Evolutionary conservation across 1,139 yeast species (phyloP), one percentile per base, ranked within the genome.

Genomic region (Saccharomyces hybrid): DNA sequence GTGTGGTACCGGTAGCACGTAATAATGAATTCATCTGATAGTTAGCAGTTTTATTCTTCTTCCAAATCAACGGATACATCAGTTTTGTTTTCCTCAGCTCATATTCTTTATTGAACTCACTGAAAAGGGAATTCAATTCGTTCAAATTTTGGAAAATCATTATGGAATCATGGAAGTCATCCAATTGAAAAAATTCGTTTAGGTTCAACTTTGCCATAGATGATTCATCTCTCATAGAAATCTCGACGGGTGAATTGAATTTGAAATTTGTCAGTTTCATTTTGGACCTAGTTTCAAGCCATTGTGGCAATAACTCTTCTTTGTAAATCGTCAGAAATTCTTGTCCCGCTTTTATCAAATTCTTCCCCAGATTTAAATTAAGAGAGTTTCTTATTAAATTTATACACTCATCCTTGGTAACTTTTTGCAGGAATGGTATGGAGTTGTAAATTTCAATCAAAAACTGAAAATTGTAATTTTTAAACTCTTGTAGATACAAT

Each of bases 211-310:
- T 54, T 3, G 61, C 61, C 38, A 73, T 63, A 9, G 58, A 58
- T 4, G 55, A 54, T 46, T 64, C 64, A 56, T 82, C 84, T 62
- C 95, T 75, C 68, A 86, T 75, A 4, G 90, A 81, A 12, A 83
- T 71, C 69, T 91, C 98, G 6, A 90, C 88, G 0, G 96, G 89
- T 0, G 96, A 87, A 67, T 90, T 90, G 59, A 91, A 80, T 64
- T 85, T 84, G 67, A 82, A 90, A 19, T 80, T 77, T 11, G 75
- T 71, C 55, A 87, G 77, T 19, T 79, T 76, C 51, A 66, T 60
- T 2, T 72, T 67, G 54, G 78, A 69, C 60, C 73, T 60, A 26
- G 58, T 62, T 27, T 61, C 62, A 34, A 64, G 47, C 73, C 73
- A 70, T 6, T 62, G 59, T 2, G 65, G 63, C 34, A 66, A 82